Evolutionary conservation across 257 asterid species (phyloP).

Genomic region (Perilla frutescens): DNA sequence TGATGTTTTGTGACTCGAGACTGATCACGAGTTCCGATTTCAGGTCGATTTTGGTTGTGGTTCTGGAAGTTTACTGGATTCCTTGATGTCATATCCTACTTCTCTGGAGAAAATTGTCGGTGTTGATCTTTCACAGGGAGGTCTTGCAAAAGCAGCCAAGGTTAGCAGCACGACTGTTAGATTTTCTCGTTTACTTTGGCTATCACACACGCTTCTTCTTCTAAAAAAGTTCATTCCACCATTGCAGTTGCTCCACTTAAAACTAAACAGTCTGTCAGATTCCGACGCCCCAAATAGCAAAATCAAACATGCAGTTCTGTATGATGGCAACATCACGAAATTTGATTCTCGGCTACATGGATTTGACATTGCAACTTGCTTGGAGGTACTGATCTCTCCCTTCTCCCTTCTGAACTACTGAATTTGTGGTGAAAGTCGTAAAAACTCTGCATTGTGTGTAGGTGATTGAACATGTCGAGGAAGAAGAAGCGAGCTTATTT

Average conservation of each 20-base stretch:
- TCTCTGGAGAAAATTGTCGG: conserved; percentile 85
- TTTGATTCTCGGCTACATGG: conserved; percentile 75
- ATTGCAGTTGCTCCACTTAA: conserved; percentile 77
- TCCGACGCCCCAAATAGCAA: conserved; percentile 11
- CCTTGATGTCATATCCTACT: conserved; percentile 75
- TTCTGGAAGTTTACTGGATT: conserved; percentile 92
- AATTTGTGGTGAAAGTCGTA: conserved; percentile 3
- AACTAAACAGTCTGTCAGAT: conserved; percentile 56
- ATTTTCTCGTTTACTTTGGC: not conserved
- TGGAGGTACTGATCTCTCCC: conserved; percentile 71
- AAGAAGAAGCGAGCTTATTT: conserved; percentile 75
- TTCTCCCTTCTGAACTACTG: not conserved
- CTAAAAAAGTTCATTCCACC: not conserved
- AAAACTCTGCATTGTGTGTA: conserved; percentile 13
- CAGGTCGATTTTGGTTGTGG: conserved; percentile 99
- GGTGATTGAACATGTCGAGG: conserved; percentile 99
- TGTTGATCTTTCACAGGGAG: conserved; percentile 75
- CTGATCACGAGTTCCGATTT: conserved; percentile 37
- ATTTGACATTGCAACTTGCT: conserved; percentile 90
- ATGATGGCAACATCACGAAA: conserved; percentile 71
- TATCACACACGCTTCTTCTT: not conserved
- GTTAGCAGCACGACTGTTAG: conserved; percentile 39
- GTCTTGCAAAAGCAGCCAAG: conserved; percentile 95
- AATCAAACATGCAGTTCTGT: conserved; percentile 73
- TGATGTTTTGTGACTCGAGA: conserved; percentile 21